These are phyloP conservation scores for Fusarium pseudonygamai DNA, from an alignment of 2,329 filamentous ascomycete species.

Conservation along the genomic window DNA sequence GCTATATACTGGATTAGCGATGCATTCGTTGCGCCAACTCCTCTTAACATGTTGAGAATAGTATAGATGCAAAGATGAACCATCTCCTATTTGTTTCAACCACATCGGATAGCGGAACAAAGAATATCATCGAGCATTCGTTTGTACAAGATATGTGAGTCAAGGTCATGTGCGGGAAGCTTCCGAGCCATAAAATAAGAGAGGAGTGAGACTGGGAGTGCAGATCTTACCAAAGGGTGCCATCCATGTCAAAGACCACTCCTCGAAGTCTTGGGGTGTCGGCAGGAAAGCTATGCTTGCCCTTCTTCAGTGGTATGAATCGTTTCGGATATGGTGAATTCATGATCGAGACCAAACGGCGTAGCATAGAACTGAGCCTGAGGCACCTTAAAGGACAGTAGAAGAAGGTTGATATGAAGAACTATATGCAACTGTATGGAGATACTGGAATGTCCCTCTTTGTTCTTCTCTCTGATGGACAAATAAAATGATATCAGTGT, in stretches of 20 bases:
- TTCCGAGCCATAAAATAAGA: neutral
- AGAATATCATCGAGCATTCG: neutral
- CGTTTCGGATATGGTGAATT: constrained; percentile 51
- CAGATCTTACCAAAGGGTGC: constrained; percentile 81
- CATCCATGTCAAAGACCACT: constrained; percentile 92
- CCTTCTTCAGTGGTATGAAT: constrained; percentile 65
- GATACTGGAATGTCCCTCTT: neutral
- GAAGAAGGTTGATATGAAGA: neutral
- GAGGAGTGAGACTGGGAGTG: neutral
- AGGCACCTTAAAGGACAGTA: neutral
- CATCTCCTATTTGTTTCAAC: neutral
- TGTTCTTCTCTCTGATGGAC: neutral
- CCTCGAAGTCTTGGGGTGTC: constrained; percentile 62
- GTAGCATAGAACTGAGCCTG: constrained; percentile 31
- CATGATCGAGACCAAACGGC: constrained; percentile 55
- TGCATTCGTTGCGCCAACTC: neutral
- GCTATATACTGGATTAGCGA: constrained; percentile 55
- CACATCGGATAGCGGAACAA: neutral
- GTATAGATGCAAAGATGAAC: neutral
- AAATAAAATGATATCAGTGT: neutral
- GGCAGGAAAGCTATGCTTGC: constrained; percentile 41
- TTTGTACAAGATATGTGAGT: constrained; percentile 21
- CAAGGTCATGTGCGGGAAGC: neutral
- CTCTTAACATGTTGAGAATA: neutral
- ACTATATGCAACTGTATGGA: neutral